Evolutionary conservation across 2,329 filamentous ascomycete genomes (phyloP).

Genomic region (Epichloe sibirici): DNA sequence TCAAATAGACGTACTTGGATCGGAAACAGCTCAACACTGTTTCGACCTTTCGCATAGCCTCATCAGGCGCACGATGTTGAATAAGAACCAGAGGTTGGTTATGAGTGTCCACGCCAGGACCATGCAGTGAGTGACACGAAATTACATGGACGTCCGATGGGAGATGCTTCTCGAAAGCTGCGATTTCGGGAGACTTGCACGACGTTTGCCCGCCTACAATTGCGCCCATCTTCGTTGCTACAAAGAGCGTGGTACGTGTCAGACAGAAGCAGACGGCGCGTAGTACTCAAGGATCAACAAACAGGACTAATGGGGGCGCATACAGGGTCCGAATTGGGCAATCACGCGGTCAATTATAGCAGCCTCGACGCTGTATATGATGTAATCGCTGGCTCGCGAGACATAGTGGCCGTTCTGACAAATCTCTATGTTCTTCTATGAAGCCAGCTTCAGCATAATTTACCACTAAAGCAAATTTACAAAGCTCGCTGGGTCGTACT

Average conservation of each 20-base stretch:
- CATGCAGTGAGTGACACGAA: slow-evolving; percentile 92
- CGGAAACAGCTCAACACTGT: slow-evolving; percentile 68
- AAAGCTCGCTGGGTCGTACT: slow-evolving; percentile 44
- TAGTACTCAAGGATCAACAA: not conserved
- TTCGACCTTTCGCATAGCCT: slow-evolving; percentile 67
- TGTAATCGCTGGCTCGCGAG: slow-evolving; percentile 92
- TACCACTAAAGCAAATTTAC: slow-evolving; percentile 11
- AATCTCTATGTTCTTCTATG: slow-evolving; percentile 68
- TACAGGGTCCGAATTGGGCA: slow-evolving; percentile 84
- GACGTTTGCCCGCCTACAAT: slow-evolving; percentile 97
- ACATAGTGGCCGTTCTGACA: slow-evolving; percentile 91
- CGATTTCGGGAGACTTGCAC: slow-evolving; percentile 93
- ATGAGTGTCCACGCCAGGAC: slow-evolving; percentile 75
- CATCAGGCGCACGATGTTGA: slow-evolving; percentile 74
- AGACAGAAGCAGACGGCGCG: slow-evolving; percentile 2
- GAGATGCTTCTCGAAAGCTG: slow-evolving; percentile 80
- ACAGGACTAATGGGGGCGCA: slow-evolving; percentile 10
- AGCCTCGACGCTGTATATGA: slow-evolving; percentile 97
- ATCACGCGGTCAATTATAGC: slow-evolving; percentile 82
- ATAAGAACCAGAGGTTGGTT: slow-evolving; percentile 91
- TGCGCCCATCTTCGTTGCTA: slow-evolving; percentile 87
- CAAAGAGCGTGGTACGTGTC: slow-evolving; percentile 3
- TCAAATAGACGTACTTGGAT: slow-evolving; percentile 79
- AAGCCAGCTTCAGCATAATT: slow-evolving; percentile 34
- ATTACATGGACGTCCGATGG: slow-evolving; percentile 84